phyloP scores from a whole-genome alignment of 495 filamentous ascomycete species.

The Tetracladium marchalianum region DNA sequence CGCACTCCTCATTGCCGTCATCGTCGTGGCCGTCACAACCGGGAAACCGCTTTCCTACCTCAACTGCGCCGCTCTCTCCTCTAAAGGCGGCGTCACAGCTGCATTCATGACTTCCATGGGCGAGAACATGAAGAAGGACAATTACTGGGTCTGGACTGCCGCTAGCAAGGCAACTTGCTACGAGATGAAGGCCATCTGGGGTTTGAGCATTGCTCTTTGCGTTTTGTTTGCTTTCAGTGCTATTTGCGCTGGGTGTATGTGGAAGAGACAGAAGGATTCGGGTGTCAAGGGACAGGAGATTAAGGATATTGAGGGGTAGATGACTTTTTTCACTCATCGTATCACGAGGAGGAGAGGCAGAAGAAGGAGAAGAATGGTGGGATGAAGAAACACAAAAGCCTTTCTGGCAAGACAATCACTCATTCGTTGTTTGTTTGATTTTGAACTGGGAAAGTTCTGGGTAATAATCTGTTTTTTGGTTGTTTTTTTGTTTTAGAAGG shows the following conservation, averaged over 20 bases:
- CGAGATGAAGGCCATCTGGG: conserved; percentile 86
- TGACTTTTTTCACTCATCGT: background rate
- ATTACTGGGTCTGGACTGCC: conserved; percentile 52
- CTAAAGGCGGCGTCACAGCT: conserved; percentile 23
- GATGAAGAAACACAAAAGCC: too few relatives aligned
- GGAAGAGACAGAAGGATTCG: conserved; percentile 9
- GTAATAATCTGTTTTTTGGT: too few relatives aligned
- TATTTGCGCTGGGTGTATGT: conserved; percentile 12
- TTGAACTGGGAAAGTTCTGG: too few relatives aligned
- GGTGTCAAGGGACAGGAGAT: conserved; percentile 4
- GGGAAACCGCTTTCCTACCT: conserved; percentile 76
- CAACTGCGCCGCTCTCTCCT: conserved; percentile 45
- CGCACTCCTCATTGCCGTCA: conserved; percentile 58
- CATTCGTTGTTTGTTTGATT: too few relatives aligned
- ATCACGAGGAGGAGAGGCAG: too few relatives aligned
- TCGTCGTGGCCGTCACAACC: conserved; percentile 59
- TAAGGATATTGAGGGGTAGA: conserved; percentile 28
- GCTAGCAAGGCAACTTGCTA: conserved; percentile 63
- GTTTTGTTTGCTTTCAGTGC: conserved; percentile 62
- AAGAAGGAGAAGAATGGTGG: too few relatives aligned
- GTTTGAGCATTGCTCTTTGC: conserved; percentile 72
- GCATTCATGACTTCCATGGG: conserved; percentile 22
- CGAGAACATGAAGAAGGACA: conserved; percentile 36
- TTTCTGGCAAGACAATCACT: too few relatives aligned
- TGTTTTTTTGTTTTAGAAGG: too few relatives aligned